phyloP scores from a whole-genome alignment of 768 basidiomycete genomes.

The Ramaria rubella region DNA sequence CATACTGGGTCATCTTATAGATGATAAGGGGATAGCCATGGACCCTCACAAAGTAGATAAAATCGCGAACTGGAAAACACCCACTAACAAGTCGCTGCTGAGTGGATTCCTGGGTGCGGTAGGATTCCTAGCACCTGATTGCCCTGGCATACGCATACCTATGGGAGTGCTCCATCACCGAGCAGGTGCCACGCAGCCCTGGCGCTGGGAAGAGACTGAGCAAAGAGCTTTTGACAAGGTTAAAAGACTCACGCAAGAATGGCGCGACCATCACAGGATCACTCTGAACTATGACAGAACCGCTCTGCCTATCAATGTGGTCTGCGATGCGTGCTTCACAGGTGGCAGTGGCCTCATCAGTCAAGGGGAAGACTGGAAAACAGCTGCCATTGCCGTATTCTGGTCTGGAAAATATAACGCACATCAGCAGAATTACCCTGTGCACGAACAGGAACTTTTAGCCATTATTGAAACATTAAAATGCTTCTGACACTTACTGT shows the following conservation, averaged over 20 bases:
- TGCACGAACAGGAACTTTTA: no score
- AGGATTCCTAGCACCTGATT: constrained; percentile 30
- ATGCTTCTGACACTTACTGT: no score
- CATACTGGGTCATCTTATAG: constrained; percentile 30
- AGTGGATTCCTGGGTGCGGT: constrained; percentile 29
- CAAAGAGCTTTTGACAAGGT: constrained; percentile 28
- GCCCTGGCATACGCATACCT: constrained; percentile 28
- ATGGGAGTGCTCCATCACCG: constrained; percentile 29
- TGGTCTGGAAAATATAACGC: no score
- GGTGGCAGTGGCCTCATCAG: constrained; percentile 24
- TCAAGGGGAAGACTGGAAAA: constrained; percentile 24
- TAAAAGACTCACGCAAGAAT: constrained; percentile 17
- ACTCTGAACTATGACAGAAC: background rate
- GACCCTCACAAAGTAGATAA: constrained; percentile 35
- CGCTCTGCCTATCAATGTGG: constrained; percentile 21
- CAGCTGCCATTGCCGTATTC: constrained; percentile 24
- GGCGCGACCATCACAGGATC: background rate
- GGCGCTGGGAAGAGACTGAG: constrained; percentile 24
- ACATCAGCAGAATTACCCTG: no score
- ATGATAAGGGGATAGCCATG: constrained; percentile 35
- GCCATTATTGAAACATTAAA: no score
- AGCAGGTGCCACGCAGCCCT: constrained; percentile 13
- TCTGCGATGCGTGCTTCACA: constrained; percentile 28
- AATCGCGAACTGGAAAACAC: constrained; percentile 25
- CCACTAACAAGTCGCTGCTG: constrained; percentile 27